Evolutionary conservation across 768 basidiomycete genomes (phyloP), one percentile per base, ranked within the genome.

Genomic region (Sporobolomyces phaffii): DNA sequence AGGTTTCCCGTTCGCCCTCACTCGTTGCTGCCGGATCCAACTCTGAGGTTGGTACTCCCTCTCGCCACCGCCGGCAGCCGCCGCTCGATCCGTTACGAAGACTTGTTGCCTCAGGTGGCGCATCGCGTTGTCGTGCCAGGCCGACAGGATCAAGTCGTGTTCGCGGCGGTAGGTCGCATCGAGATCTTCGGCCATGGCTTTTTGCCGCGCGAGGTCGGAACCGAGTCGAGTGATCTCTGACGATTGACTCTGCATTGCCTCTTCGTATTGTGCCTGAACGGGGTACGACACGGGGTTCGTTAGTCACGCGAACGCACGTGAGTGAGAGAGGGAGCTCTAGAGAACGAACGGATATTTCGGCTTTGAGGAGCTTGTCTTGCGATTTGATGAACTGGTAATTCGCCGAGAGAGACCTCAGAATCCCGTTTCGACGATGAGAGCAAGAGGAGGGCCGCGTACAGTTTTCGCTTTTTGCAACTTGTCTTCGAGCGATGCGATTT

Each of bases 381-480:
- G 86, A 83, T 76, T 90, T 91, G 80, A 97, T 91, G 78, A 94
- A 92, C 89, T 93, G 73, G 2, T 24, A 9, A 9, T 2, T 38
- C 5, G 38, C 49, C 56, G 64, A 57, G 18, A n/a, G 38, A 34
- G n/a, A n/a, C n/a, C n/a, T n/a, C n/a, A n/a, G n/a, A n/a, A n/a
- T n/a, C n/a, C n/a, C n/a, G n/a, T n/a, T n/a, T n/a, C n/a, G n/a
- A n/a, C n/a, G 10, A 31, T 22, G 28, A 61, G 38, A 41, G 13
- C 24, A 33, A 20, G 50, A 15, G 57, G 20, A 50, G n/a, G 53
- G 8, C 47, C 14, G 65, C 80, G 62, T 76, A 89, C 89, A 74
- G 83, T 81, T 73, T 85, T 86, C 7, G 91, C 90, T 76, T 91
- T 91, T 66, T 80, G 76, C 47, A 97, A 81, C 76, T 91, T 91